Percentiles rank a stretch among this genome's conserved stretches.
Conservation (phyloP, 176 grass and related monocot species). For the bread wheat (Triticum aestivum) region IWGSC_CS_RefSeq_v2.1 NC_057803.1:170393130-170393629, state of each 20-base stretch:
- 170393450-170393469: not conserved
- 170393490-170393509: slow-evolving; percentile 29
- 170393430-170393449: slow-evolving; percentile 52
- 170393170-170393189: slow-evolving; percentile 19
- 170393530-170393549: slow-evolving; percentile 1
- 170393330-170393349: slow-evolving; percentile 25
- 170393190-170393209: slow-evolving; percentile 43
- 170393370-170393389: slow-evolving; percentile 13
- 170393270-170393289: slow-evolving; percentile 25
- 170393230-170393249: slow-evolving; percentile 23
- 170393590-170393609: slow-evolving; percentile 29
- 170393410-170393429: slow-evolving; percentile 39
- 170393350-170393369: not conserved
- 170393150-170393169: slow-evolving; percentile 41
- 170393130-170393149: slow-evolving; percentile 81
- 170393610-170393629: not conserved
- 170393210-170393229: slow-evolving; percentile 40
- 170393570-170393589: not conserved
- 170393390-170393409: slow-evolving; percentile 38
- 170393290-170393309: not conserved
- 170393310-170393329: slow-evolving; percentile 35
- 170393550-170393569: not conserved
- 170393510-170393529: slow-evolving; percentile 15
- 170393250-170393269: slow-evolving; percentile 3
- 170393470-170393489: not conserved